Evolutionary conservation across 1,284 basidiomycete species (phyloP), one percentile per base, ranked within the genome.

Genomic region (Cutaneotrichosporon cutaneum): DNA sequence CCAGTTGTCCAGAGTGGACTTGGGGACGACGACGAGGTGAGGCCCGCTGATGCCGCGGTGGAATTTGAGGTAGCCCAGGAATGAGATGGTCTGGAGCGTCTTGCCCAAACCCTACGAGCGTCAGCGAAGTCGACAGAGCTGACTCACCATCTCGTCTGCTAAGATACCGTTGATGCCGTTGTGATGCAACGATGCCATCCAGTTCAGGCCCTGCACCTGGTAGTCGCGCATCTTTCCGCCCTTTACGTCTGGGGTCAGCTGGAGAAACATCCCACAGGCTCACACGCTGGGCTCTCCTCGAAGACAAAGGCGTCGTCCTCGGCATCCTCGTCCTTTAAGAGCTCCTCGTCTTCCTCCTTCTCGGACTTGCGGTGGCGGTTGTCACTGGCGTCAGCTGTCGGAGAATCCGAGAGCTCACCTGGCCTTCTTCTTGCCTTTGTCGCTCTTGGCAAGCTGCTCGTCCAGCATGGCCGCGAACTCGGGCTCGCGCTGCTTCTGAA

Each of bases 1-100:
- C 95, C 95, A 99, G 78, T 98, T 99, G 81, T 98, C 92, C 18
- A 99, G 83, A 0, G 96, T 99, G 1, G 92, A 95, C 78, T 99
- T 99, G 32, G 96, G 96, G 2, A 99, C 96, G 60, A 98, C 91
- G 69, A 99, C 87, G 26, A 99, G 85, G 77, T 98, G 94, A 16
- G 92, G 93, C 1, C 95, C 94, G 18, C 80, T 70, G 58, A 86
- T 89, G 66, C 86, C 83, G 36, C 85, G 85, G 79, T 93, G 88
- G 77, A 94, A 89, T 73, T 90, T 91, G 66, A 99, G 88, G 78
- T 96, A 99, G 0, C 93, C 87, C 30, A 99, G 86, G 85, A 99
- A 99, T 0, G 95, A 90, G 71, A 99, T 96, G 0, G 94, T 99
- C 82, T 99, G 95, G 0, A 98, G 83, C 0, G 95, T 99, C 84